Percentiles rank a stretch among this genome's conserved stretches.
phyloP scores from a whole-genome alignment of 176 grass and related monocot genomes.

The Thinopyrum elongatum region DNA sequence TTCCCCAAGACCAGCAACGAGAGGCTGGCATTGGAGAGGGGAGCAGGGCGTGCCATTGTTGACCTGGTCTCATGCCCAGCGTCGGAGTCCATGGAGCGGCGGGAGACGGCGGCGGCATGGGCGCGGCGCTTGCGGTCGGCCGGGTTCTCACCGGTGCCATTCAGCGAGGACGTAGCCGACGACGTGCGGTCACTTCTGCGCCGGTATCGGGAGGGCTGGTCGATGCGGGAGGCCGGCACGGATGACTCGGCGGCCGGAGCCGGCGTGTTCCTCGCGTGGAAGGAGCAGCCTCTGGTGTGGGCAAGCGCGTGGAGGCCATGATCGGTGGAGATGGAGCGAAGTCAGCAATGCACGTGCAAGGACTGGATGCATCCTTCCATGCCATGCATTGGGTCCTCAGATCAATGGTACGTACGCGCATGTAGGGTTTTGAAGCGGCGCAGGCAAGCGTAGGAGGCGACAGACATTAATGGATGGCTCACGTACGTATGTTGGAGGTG shows the following conservation, averaged over 20 bases:
- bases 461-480: conserved; percentile 29
- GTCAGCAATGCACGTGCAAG: conserved; percentile 25
- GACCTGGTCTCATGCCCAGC: conserved; percentile 83
- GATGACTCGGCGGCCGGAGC: conserved; percentile 55
- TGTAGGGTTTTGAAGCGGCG: conserved; percentile 53
- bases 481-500: conserved; percentile 35
- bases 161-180: conserved; percentile 95
- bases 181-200: conserved; percentile 84
- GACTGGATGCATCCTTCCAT: conserved; percentile 31
- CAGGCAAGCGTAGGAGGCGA: conserved; percentile 30
- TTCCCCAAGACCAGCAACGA: conserved; percentile 92
- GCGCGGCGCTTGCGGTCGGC: conserved; percentile 55
- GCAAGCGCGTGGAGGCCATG: conserved; percentile 94
- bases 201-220: conserved; percentile 89
- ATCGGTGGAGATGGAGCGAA: not conserved
- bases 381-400: conserved; percentile 28
- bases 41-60: conserved; percentile 71
- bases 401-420: conserved; percentile 25
- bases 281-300: conserved; percentile 95
- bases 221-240: conserved; percentile 54
- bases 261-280: conserved; percentile 85
- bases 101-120: conserved; percentile 75
- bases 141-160: conserved; percentile 68
- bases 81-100: conserved; percentile 70
- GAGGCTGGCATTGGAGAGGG: conserved; percentile 74